Conservation (phyloP, 2,329 filamentous ascomycete species). For the Dactylonectria estremocensis region DNA sequence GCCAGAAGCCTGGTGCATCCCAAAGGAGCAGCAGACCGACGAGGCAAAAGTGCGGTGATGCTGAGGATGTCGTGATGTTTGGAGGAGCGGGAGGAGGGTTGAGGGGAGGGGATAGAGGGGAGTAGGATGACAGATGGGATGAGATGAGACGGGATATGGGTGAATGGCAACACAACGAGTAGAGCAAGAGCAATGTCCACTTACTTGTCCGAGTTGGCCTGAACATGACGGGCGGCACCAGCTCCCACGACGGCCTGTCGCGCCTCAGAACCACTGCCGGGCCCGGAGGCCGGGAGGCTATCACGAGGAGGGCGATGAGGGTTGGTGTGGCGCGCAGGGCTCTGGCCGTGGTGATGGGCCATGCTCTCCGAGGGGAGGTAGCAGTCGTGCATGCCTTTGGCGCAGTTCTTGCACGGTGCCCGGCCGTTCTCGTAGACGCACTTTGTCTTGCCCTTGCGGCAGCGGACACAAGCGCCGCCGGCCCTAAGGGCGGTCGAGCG, state of each 20-base stretch:
- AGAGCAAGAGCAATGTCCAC: conserved; percentile 49
- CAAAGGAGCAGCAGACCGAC: conserved; percentile 21
- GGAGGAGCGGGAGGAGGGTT: no score
- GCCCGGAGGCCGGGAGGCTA: conserved; percentile 67
- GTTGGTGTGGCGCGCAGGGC: conserved; percentile 65
- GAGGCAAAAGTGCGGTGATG: conserved; percentile 23
- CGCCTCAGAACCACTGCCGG: conserved; percentile 61
- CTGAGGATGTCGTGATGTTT: conserved; percentile 18
- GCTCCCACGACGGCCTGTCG: conserved; percentile 61
- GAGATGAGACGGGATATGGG: conserved; percentile 9
- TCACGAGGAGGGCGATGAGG: conserved; percentile 68
- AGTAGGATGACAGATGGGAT: conserved; percentile 7
- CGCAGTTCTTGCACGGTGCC: conserved; percentile 75
- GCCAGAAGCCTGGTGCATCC: conserved; percentile 16
- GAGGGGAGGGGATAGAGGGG: no score
- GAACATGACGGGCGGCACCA: conserved; percentile 63
- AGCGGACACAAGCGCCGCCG: conserved; percentile 74
- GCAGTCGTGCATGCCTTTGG: conserved; percentile 75
- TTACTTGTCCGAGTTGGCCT: conserved; percentile 69
- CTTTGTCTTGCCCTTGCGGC: conserved; percentile 76
- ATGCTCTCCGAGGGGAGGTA: conserved; percentile 74
- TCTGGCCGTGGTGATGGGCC: conserved; percentile 72
- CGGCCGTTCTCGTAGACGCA: conserved; percentile 75
- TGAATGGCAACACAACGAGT: conserved; percentile 12
- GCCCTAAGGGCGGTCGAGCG: conserved; percentile 73